phyloP scores from a whole-genome alignment of 176 grass and related monocot species.

The Carex kokanica region DNA sequence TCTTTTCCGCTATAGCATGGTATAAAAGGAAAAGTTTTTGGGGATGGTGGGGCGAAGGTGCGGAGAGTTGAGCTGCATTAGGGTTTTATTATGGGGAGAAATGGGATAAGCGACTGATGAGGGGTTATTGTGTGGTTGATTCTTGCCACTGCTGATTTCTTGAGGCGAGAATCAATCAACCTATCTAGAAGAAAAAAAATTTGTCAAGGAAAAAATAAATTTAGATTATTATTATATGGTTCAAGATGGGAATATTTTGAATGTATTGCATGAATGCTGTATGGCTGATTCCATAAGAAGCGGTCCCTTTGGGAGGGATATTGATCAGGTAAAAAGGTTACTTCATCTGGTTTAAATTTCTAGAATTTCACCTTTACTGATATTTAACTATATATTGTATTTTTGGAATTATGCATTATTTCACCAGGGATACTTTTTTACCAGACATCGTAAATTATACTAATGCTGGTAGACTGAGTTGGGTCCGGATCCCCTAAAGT shows the following conservation, averaged over 20 bases:
- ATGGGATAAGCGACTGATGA: constrained; percentile 29
- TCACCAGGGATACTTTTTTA: background rate
- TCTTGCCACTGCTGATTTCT: constrained; percentile 27
- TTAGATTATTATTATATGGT: background rate
- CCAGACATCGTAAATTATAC: background rate
- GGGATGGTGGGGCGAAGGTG: background rate
- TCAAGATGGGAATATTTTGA: constrained; percentile 22
- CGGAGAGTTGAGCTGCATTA: background rate
- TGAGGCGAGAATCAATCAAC: constrained; percentile 22
- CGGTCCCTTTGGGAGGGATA: constrained; percentile 55
- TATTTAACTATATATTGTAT: background rate
- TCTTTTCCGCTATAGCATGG: background rate
- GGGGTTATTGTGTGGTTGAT: constrained; percentile 1
- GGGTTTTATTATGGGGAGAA: constrained; percentile 7
- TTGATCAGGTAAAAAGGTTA: constrained; percentile 49
- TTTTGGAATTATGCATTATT: background rate
- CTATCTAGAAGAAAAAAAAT: background rate
- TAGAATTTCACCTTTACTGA: background rate
- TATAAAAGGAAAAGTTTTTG: background rate
- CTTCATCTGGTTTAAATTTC: background rate
- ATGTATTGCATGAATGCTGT: constrained; percentile 28
- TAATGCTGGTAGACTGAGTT: background rate
- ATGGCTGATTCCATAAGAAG: constrained; percentile 71
- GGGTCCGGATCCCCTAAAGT: no score
- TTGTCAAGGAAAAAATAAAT: background rate